Base-by-base conservation (phyloP, 2,329 filamentous ascomycete genomes). In the Fusarium sp. region DNA sequence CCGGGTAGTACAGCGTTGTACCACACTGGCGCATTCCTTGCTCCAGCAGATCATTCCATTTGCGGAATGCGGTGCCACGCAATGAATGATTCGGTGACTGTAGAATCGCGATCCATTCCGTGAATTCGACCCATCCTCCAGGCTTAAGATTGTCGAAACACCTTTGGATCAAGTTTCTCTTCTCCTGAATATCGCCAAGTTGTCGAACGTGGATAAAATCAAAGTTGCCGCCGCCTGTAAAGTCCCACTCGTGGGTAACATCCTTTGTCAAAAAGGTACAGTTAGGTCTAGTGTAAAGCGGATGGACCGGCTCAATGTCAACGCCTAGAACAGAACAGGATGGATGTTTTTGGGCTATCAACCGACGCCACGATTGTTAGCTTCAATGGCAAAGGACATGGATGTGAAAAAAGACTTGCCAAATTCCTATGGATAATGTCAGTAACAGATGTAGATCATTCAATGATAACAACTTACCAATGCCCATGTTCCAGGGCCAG, bases 91-190 rank as follows among this genome's bases (percentile, higher is more conserved):
- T 75, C 10, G 75, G 75, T 27, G 75, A 77, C 35, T 77, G 73
- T 30, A 76, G 37, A 27, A 73, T 14, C 9, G 73, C 75, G 45
- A 77, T 77, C 75, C 75, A 77, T 75, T 77, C 75, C 13, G 75
- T 77, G 4, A 77, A 50, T 27, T 77, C 75, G 20, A 75, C 75
- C 75, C 75, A 77, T 68, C 75, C 75, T 68, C 75, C 75, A 13
- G 75, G 75, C 18, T 69, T 75, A 18, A 77, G 58, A 25, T 76
- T 73, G 25, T 77, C 68, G 18, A 65, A 77, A 23, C 63, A 37
- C 34, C 14, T 37, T 34, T 7, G 73, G 13, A 75, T 16, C 2
- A 77, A 13, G 27, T 66, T 70, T 23, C 52, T 56, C 1, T 76
- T 76, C 9, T 76, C 74, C 3, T 58, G 63, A 2, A 75, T 64